Evolutionary conservation across 2,329 filamentous ascomycete species (phyloP).

Genomic region (Xylariaceae sp.): DNA sequence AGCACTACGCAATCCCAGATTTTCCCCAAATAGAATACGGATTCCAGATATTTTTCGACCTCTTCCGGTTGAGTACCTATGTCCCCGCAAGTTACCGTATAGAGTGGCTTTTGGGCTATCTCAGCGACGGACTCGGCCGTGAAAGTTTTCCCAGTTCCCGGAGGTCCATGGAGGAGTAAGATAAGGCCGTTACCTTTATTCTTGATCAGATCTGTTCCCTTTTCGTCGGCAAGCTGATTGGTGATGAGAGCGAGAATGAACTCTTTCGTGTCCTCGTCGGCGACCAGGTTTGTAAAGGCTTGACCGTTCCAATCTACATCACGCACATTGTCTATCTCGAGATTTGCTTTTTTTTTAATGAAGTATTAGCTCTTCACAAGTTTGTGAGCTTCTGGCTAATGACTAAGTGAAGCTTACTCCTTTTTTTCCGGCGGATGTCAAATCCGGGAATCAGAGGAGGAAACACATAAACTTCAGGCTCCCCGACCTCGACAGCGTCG

Average conservation of each 20-base stretch:
- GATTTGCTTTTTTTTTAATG: no score
- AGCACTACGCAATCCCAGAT: constrained; percentile 23
- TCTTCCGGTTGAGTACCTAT: constrained; percentile 21
- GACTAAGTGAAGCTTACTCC: no score
- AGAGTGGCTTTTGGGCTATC: constrained; percentile 19
- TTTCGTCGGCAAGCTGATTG: constrained; percentile 13
- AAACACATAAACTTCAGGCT: no score
- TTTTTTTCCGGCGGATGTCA: no score
- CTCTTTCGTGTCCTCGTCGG: constrained; percentile 17
- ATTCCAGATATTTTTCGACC: constrained; percentile 22
- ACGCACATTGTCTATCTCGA: no score
- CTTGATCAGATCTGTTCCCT: constrained; percentile 7
- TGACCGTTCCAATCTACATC: constrained; percentile 21
- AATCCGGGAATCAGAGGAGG: no score
- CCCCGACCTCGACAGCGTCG: no score
- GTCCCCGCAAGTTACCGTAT: constrained; percentile 21
- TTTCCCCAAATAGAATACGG: constrained; percentile 19
- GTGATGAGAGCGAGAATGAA: constrained; percentile 21
- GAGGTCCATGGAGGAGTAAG: constrained; percentile 18
- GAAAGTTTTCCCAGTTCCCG: constrained; percentile 22
- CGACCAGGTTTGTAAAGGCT: constrained; percentile 19
- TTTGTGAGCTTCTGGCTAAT: no score
- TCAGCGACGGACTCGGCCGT: constrained; percentile 23
- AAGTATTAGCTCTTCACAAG: no score
- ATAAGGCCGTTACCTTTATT: constrained; percentile 19